These are phyloP conservation scores for Triticum timopheevii DNA, from an alignment of 176 grass and related monocot genomes.

Conservation along the genomic window DNA sequence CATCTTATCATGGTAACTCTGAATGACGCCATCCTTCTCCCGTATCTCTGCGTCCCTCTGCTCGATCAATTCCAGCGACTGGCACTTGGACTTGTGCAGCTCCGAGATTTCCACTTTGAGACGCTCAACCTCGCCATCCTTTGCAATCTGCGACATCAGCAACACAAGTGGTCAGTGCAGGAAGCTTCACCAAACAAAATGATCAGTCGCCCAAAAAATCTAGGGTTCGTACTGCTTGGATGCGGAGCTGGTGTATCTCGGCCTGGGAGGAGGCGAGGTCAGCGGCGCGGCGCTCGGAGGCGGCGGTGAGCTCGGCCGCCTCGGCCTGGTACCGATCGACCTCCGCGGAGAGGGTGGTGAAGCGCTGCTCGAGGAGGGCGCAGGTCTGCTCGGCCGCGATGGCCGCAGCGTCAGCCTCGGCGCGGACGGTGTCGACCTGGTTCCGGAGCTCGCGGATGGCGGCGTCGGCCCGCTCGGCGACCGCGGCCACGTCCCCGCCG, in stretches of 20 bases:
- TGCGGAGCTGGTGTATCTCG: conserved; percentile 89
- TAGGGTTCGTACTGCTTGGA: conserved; percentile 62
- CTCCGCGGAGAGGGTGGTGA: conserved; percentile 64
- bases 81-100: conserved; percentile 72
- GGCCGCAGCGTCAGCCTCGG: conserved; percentile 74
- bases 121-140: conserved; percentile 79
- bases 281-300: conserved; percentile 60
- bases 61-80: conserved; percentile 78
- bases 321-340: conserved; percentile 64
- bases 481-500: conserved; percentile 57
- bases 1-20: conserved; percentile 89
- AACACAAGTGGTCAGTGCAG: conserved; percentile 10
- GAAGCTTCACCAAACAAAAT: background rate
- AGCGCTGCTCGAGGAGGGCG: conserved; percentile 88
- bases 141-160: conserved; percentile 60
- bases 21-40: conserved; percentile 80
- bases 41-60: conserved; percentile 78
- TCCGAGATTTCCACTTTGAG: conserved; percentile 61
- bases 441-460: conserved; percentile 77
- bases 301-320: conserved; percentile 53
- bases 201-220: background rate
- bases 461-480: conserved; percentile 85
- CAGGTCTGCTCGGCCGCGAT: conserved; percentile 93
- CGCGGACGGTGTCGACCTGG: conserved; percentile 78
- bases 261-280: conserved; percentile 62